Evolutionary conservation across 2,329 filamentous ascomycete species (phyloP).

Genomic region (Ophiostoma ulmi): DNA sequence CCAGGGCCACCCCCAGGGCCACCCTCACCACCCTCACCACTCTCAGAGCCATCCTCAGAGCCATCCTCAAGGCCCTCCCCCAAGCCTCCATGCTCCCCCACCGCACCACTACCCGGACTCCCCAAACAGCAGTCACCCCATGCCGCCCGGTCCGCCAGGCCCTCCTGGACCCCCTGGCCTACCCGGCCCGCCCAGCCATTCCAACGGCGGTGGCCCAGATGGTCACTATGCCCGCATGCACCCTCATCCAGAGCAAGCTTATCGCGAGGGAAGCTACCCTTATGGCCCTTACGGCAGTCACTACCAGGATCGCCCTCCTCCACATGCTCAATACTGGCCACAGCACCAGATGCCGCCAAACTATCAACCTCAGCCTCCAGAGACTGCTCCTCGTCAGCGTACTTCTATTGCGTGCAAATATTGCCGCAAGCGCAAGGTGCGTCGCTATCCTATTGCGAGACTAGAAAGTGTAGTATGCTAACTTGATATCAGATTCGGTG

Average conservation of each 20-base stretch:
- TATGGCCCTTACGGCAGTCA: slow-evolving; percentile 26
- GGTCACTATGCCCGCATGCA: slow-evolving; percentile 28
- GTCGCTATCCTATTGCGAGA: slow-evolving; percentile 15
- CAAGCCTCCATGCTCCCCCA: slow-evolving; percentile 21
- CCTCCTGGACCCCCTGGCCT: slow-evolving; percentile 46
- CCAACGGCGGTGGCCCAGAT: slow-evolving; percentile 19
- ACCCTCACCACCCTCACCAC: background rate
- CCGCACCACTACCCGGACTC: slow-evolving; percentile 34
- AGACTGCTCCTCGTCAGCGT: slow-evolving; percentile 53
- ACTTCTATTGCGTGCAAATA: slow-evolving; percentile 58
- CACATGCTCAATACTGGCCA: slow-evolving; percentile 24
- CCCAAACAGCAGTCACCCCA: slow-evolving; percentile 30
- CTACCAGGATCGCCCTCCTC: slow-evolving; percentile 26
- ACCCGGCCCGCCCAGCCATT: slow-evolving; percentile 41
- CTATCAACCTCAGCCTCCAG: slow-evolving; percentile 38
- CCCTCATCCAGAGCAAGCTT: slow-evolving; percentile 21
- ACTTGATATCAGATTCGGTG: slow-evolving; percentile 48
- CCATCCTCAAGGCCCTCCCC: slow-evolving; percentile 14
- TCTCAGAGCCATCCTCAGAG: slow-evolving; percentile 34
- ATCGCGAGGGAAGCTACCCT: slow-evolving; percentile 27
- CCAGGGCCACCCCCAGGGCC: background rate
- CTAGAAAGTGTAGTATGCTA: background rate
- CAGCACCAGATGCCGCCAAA: slow-evolving; percentile 29
- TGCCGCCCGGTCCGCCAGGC: background rate
- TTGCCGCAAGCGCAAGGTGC: slow-evolving; percentile 57